Conservation (phyloP, 805 yeast genomes). For the Saturnispora sanitii region DNA sequence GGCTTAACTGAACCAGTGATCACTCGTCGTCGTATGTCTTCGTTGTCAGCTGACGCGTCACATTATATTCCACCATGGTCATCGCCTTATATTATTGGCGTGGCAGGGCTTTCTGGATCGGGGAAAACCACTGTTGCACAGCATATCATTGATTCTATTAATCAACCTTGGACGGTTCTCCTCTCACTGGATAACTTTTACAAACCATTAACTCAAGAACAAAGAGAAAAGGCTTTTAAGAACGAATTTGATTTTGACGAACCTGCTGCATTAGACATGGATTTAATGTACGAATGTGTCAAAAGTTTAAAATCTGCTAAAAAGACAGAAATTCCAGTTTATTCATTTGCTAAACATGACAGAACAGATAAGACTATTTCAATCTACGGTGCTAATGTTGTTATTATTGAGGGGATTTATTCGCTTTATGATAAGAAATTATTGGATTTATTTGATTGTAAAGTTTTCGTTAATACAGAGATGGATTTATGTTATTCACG, state of each 20-base stretch:
- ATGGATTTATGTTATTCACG: conserved; percentile 87
- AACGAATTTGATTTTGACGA: conserved; percentile 78
- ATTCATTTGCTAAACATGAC: conserved; percentile 56
- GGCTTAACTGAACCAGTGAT: background rate
- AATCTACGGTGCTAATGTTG: conserved; percentile 89
- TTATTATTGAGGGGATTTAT: conserved; percentile 85
- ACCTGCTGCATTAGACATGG: conserved; percentile 79
- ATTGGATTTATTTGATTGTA: conserved; percentile 69
- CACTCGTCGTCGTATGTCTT: conserved; percentile 5
- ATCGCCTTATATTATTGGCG: conserved; percentile 77
- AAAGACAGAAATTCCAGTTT: conserved; percentile 55
- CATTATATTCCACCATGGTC: conserved; percentile 78
- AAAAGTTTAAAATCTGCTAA: conserved; percentile 60
- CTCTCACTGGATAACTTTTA: conserved; percentile 88
- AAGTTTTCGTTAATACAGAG: conserved; percentile 88
- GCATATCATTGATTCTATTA: conserved; percentile 59
- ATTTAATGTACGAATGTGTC: conserved; percentile 55
- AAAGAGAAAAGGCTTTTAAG: conserved; percentile 52
- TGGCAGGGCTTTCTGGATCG: conserved; percentile 80
- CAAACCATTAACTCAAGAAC: conserved; percentile 55
- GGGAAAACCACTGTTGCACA: conserved; percentile 93
- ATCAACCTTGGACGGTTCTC: conserved; percentile 92
- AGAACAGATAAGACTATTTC: conserved; percentile 57
- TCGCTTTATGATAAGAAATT: conserved; percentile 66
- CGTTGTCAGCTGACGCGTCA: conserved; percentile 11